These are phyloP conservation scores for Lavandula angustifolia DNA, from an alignment of 257 asterid genomes.

Conservation along the genomic window DNA sequence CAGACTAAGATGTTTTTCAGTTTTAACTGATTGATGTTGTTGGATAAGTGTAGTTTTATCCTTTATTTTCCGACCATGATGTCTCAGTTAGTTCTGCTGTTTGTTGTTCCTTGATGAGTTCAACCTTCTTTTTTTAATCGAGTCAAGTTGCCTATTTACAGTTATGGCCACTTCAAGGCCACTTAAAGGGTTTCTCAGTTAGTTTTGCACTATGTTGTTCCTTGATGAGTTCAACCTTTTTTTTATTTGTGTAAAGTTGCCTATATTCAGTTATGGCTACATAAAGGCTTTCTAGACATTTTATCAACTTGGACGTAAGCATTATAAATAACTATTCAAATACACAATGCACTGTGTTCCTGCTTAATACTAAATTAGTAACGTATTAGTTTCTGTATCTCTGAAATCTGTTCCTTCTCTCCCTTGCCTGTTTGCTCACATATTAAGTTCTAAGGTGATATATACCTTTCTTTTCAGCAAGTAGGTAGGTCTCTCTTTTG, in stretches of 20 bases:
- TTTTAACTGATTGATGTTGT: slow-evolving; percentile 28
- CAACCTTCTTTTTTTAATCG: too few species aligned
- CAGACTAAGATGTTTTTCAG: slow-evolving; percentile 23
- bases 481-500: slow-evolving; percentile 97
- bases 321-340: slow-evolving; percentile 14
- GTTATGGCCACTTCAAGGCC: slow-evolving; percentile 6
- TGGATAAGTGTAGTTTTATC: slow-evolving; percentile 21
- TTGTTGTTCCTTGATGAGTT: neutral
- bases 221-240: slow-evolving; percentile 6
- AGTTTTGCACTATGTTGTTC: too few species aligned
- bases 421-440: slow-evolving; percentile 7
- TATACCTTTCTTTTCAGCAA: slow-evolving; percentile 59
- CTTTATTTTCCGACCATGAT: slow-evolving; percentile 20
- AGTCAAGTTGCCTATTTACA: neutral
- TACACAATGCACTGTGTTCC: slow-evolving; percentile 5
- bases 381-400: slow-evolving; percentile 8
- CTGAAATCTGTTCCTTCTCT: slow-evolving; percentile 8
- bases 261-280: slow-evolving; percentile 15
- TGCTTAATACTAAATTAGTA: slow-evolving; percentile 2
- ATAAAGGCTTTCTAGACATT: slow-evolving; percentile 18
- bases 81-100: slow-evolving; percentile 19
- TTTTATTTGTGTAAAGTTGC: too few species aligned
- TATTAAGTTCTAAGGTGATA: slow-evolving; percentile 9
- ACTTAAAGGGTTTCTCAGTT: too few species aligned
- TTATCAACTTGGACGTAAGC: slow-evolving; percentile 20